These are phyloP conservation scores for Apophysomyces trapeziformis DNA, from an alignment of 371 early-diverging fungal species.

Conservation along the genomic window DNA sequence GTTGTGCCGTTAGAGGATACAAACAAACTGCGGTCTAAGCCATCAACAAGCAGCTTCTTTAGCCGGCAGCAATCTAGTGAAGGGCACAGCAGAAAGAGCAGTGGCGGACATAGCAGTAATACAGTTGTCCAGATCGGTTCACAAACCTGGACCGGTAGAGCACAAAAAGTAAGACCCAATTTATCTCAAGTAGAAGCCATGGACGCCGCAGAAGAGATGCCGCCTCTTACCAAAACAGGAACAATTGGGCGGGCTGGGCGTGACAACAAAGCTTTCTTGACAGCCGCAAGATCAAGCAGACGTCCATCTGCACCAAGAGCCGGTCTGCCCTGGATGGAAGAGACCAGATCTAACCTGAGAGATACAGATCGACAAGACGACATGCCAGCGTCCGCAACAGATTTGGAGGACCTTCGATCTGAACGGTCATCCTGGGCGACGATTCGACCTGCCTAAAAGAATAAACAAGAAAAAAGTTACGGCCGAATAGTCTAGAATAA, in stretches of 20 bases:
- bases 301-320: not conserved
- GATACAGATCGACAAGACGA: not conserved
- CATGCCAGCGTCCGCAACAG: not conserved
- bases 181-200: not conserved
- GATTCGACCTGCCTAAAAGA: constrained; percentile 3
- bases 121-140: constrained; percentile 68
- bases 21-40: not conserved
- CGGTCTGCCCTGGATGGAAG: not conserved
- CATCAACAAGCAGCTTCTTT: not conserved
- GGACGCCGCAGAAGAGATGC: not conserved
- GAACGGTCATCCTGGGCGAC: constrained; percentile 10
- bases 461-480: not conserved
- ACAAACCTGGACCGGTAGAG: constrained; percentile 1
- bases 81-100: constrained; percentile 89
- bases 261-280: constrained; percentile 1
- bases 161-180: constrained; percentile 1
- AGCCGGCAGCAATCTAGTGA: not conserved
- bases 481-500: not conserved
- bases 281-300: constrained; percentile 3
- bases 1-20: not conserved
- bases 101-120: constrained; percentile 95
- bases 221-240: not conserved
- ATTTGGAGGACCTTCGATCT: not conserved
- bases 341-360: not conserved
- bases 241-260: constrained; percentile 7